Evolutionary conservation across 176 grass and related monocot genomes (phyloP).

Genomic region (Echinochloa phyllopogon): DNA sequence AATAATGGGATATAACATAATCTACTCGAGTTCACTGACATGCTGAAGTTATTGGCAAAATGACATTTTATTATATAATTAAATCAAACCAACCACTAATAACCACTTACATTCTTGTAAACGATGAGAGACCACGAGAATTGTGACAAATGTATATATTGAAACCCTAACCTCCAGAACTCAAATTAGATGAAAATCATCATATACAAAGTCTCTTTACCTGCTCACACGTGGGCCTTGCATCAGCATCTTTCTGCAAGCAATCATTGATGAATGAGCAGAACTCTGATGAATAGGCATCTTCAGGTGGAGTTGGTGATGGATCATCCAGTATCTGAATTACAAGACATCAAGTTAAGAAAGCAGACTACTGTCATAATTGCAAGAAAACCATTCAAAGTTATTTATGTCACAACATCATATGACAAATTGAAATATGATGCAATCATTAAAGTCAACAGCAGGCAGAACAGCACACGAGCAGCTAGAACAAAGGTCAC

Average conservation of each 20-base stretch:
- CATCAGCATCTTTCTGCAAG: slow-evolving; percentile 84
- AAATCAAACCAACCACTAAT: slow-evolving; percentile 30
- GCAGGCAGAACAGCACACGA: neutral
- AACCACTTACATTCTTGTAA: neutral
- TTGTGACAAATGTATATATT: slow-evolving; percentile 11
- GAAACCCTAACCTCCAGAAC: slow-evolving; percentile 13
- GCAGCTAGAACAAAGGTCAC: neutral
- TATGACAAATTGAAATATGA: neutral
- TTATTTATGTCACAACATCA: slow-evolving; percentile 12
- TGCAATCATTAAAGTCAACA: neutral
- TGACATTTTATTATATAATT: neutral
- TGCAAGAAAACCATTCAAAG: slow-evolving; percentile 21
- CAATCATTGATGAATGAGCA: slow-evolving; percentile 91
- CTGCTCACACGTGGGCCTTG: slow-evolving; percentile 78
- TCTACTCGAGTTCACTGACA: slow-evolving; percentile 18
- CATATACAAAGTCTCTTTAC: slow-evolving; percentile 36
- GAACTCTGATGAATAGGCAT: slow-evolving; percentile 76
- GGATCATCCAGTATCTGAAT: slow-evolving; percentile 89
- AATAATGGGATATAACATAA: slow-evolving; percentile 25
- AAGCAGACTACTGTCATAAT: slow-evolving; percentile 1
- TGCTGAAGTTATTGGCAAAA: neutral
- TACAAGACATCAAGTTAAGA: slow-evolving; percentile 24
- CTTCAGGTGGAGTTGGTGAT: slow-evolving; percentile 77
- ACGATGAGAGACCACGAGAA: neutral
- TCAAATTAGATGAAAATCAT: slow-evolving; percentile 34